A percentile compares a stretch with the other conserved stretches of the same genome.
These are phyloP conservation scores for Beauveria rudraprayagi DNA, from an alignment of 2,329 filamentous ascomycete species.

Conservation along the genomic window DNA sequence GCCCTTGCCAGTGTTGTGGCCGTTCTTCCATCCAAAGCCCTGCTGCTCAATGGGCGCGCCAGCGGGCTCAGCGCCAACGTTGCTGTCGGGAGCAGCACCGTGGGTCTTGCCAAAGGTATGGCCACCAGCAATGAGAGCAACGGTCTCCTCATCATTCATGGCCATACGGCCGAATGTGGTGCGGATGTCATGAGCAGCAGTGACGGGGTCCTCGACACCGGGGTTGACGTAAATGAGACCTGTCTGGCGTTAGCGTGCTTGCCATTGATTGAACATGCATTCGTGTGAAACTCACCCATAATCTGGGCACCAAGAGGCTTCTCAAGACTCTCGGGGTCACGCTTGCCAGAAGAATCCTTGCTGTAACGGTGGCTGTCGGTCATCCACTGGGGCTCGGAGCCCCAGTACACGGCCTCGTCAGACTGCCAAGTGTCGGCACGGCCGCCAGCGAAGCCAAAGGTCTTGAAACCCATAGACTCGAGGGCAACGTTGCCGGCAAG, in stretches of 20 bases:
- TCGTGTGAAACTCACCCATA: not conserved
- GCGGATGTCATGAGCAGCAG: conserved; percentile 64
- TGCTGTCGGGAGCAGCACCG: conserved; percentile 55
- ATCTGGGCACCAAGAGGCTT: conserved; percentile 50
- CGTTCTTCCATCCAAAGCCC: conserved; percentile 66
- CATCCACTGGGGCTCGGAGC: conserved; percentile 65
- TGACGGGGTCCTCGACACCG: conserved; percentile 59
- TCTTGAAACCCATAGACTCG: conserved; percentile 67
- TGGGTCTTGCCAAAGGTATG: conserved; percentile 78
- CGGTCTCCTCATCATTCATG: conserved; percentile 77
- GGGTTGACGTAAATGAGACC: conserved; percentile 79
- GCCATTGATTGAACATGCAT: not conserved
- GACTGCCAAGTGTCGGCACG: conserved; percentile 67
- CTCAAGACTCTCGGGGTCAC: conserved; percentile 43
- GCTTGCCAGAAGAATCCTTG: conserved; percentile 27
- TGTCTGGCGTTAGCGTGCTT: conserved; percentile 40
- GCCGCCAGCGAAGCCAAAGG: conserved; percentile 66
- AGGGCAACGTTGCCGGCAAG: conserved; percentile 70
- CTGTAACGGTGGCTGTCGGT: conserved; percentile 65
- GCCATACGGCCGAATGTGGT: conserved; percentile 71
- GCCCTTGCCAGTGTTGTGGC: conserved; percentile 57
- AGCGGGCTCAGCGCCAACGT: conserved; percentile 61
- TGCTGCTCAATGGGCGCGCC: conserved; percentile 56
- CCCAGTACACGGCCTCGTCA: conserved; percentile 72
- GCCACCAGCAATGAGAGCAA: conserved; percentile 69